Base-by-base conservation (phyloP, 805 yeast genomes). In the Nakazawaea populi region DNA sequence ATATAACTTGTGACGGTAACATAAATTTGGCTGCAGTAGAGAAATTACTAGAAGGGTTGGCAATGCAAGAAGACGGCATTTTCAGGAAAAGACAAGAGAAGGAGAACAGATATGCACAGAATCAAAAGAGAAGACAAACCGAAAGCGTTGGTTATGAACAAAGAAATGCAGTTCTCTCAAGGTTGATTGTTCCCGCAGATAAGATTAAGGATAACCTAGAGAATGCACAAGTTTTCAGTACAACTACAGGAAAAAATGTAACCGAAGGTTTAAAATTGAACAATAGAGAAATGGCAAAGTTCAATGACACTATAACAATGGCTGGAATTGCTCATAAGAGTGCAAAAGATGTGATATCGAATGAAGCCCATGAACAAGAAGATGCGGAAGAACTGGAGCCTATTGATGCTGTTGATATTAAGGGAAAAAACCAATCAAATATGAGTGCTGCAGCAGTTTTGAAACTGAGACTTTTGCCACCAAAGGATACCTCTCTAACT, bases 1-100 rank as follows among this genome's bases (percentile, higher is more conserved):
- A 85, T 65, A 76, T 94, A 62, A 92, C 98, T 1, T 81, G 91
- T 58, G 99, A 94, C 66, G 99, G 99, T 41, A 73, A 74, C 14
- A 76, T 94, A 47, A 83, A 89, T 62, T 66, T 91, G 43, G 79
- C 76, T 39, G 82, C 89, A 48, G 96, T 89, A 4, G 96, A 91
- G 58, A 73, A 74, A 45, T 68, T 94, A 52, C 68, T 94, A 68
- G 64, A 67, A 27, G 79, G 75, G 28, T 72, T 94, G 40, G 87
- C 92, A 7, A 61, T 70, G 35, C 84, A 84, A 60, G 99, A 94
- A 63, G 87, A 82, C 48, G 84, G 76, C 6, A 88, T 94, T 46
- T 88, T 94, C 68, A 74, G 80, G 52, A 76, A 77, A 45, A 76
- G 87, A 58, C 85, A 81, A 55, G 85, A 82, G 10, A 77, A 76